These are phyloP conservation scores for Aspergillus quadricinctus DNA, from an alignment of 2,329 filamentous ascomycete species.

Conservation along the genomic window DNA sequence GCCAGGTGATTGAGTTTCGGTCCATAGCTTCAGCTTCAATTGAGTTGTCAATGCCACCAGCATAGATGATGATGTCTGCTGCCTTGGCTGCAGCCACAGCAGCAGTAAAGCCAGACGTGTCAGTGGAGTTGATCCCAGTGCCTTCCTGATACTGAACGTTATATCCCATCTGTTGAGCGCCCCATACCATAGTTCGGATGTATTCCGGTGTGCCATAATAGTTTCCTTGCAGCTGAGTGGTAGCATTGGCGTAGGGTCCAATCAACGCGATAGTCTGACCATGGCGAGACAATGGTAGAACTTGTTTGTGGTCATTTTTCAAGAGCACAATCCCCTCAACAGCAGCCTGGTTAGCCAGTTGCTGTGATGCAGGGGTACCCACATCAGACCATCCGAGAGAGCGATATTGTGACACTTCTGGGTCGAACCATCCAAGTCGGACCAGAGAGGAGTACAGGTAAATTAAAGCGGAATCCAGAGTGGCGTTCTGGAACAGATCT, in stretches of 20 bases:
- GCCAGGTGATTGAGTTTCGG: conserved; percentile 31
- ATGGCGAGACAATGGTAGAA: conserved; percentile 35
- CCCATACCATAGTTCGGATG: conserved; percentile 33
- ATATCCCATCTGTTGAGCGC: conserved; percentile 42
- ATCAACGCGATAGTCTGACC: conserved; percentile 46
- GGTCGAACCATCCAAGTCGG: conserved; percentile 48
- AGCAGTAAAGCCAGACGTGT: conserved; percentile 23
- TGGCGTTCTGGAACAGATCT: conserved; percentile 39
- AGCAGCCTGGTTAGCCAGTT: conserved; percentile 50
- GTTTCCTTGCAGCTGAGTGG: conserved; percentile 52
- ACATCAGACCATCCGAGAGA: conserved; percentile 52
- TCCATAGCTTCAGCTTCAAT: conserved; percentile 33
- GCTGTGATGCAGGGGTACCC: conserved; percentile 48
- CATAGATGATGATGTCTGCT: conserved; percentile 28
- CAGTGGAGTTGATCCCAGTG: conserved; percentile 10
- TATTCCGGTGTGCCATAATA: conserved; percentile 50
- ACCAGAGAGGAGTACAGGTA: conserved; percentile 45
- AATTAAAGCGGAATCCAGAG: conserved; percentile 41
- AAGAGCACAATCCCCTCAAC: conserved; percentile 43
- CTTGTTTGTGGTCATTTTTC: conserved; percentile 43
- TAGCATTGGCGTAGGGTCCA: conserved; percentile 53
- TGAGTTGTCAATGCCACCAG: conserved; percentile 29
- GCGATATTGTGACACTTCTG: conserved; percentile 39
- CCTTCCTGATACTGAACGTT: conserved; percentile 40
- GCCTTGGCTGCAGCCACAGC: conserved; percentile 24